These are phyloP conservation scores for Amaranthus palmeri DNA, from an alignment of 148 eudicot species.

Conservation along the genomic window DNA sequence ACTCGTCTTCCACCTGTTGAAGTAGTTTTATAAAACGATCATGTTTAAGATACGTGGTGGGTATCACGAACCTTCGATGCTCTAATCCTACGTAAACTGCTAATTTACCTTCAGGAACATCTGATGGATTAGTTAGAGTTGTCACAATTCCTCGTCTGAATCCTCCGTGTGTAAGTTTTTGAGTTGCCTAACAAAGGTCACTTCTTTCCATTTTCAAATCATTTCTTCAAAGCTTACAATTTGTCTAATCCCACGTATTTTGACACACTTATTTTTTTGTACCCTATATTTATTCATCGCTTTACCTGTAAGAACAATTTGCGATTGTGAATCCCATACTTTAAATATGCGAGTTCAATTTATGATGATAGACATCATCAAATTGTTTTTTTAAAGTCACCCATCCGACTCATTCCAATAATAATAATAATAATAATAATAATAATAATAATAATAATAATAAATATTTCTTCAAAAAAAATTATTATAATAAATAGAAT, in stretches of 20 bases:
- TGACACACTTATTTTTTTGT: constrained; percentile 11
- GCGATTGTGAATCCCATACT: background rate
- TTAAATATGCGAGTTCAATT: constrained; percentile 18
- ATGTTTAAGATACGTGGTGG: constrained; percentile 63
- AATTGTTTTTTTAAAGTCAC: constrained; percentile 23
- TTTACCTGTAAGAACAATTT: background rate
- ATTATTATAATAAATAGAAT: no score
- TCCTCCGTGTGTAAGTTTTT: constrained; percentile 28
- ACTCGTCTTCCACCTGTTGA: constrained; percentile 87
- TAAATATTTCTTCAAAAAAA: no score
- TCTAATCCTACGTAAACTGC: constrained; percentile 81
- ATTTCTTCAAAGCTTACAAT: constrained; percentile 62
- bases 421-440: no score
- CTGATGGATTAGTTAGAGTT: constrained; percentile 65
- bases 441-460: no score
- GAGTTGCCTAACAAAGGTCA: constrained; percentile 33
- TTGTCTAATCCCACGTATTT: constrained; percentile 55
- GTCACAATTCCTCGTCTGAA: constrained; percentile 64
- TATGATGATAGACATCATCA: constrained; percentile 23
- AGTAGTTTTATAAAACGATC: constrained; percentile 61
- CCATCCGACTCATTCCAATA: no score
- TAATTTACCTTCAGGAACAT: constrained; percentile 72
- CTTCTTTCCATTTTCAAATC: constrained; percentile 58
- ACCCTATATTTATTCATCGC: constrained; percentile 50
- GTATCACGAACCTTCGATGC: constrained; percentile 78